These are phyloP conservation scores for Annulohypoxylon stygium DNA, from an alignment of 495 filamentous ascomycete species.

Conservation along the genomic window DNA sequence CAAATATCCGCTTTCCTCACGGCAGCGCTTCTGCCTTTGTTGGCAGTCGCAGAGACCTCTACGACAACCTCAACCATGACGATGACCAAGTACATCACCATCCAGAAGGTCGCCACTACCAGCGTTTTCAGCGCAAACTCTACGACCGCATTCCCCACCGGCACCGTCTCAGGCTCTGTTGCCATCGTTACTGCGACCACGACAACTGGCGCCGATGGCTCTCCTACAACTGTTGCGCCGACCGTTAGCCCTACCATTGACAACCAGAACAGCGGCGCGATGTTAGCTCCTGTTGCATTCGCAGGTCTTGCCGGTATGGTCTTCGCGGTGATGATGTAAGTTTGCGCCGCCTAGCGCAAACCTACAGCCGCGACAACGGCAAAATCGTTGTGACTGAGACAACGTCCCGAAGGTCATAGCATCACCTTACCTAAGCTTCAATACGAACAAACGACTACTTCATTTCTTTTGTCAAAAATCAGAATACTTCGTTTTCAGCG, in stretches of 20 bases:
- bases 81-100: conserved; percentile 66
- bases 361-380: conserved; percentile 25
- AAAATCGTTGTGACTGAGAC: conserved; percentile 7
- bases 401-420: conserved; percentile 34
- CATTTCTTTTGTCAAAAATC: conserved; percentile 60
- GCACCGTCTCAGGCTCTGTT: conserved; percentile 42
- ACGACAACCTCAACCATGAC: conserved; percentile 65
- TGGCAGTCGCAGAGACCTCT: conserved; percentile 57
- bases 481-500: conserved; percentile 44
- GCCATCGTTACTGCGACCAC: conserved; percentile 42
- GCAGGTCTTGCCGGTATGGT: conserved; percentile 60
- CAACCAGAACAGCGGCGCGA: conserved; percentile 50
- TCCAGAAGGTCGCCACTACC: conserved; percentile 53
- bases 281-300: conserved; percentile 56
- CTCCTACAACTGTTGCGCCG: conserved; percentile 46
- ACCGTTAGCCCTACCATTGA: conserved; percentile 49
- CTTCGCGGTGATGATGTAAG: conserved; percentile 62
- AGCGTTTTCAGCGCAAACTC: conserved; percentile 46
- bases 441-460: conserved; percentile 57
- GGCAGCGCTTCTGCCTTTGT: conserved; percentile 60
- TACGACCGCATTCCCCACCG: conserved; percentile 41
- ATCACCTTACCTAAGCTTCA: conserved; percentile 48
- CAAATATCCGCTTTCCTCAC: conserved; percentile 53
- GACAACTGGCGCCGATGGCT: conserved; percentile 43
- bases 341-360: conserved; percentile 23